Evolutionary conservation across 257 asterid genomes (phyloP), one percentile per base, ranked within the genome.

Genomic region (Gentiana macrophylla): DNA sequence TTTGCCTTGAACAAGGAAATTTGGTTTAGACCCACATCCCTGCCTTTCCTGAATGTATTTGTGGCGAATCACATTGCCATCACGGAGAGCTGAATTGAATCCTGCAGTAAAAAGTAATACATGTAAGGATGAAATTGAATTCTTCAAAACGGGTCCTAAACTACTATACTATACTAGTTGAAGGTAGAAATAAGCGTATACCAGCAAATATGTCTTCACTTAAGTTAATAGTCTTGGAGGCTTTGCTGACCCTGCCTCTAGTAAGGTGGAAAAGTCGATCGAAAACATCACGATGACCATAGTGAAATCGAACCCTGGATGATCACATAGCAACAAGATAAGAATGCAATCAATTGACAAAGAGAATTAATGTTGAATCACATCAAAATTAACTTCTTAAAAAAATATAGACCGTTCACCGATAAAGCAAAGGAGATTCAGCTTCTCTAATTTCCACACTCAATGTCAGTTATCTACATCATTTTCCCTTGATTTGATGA

Each of bases 151-250:
- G n/a, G 47, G 10, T 15, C 24, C 24, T 15, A 15, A 1, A 5
- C 46, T 41, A 5, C 6, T 5, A 5, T 41, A 41, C 46, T 41
- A n/a, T n/a, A 50, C 53, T n/a, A n/a, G n/a, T n/a, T n/a, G n/a
- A n/a, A n/a, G n/a, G n/a, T n/a, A n/a, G n/a, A 41, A 41, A 58
- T 34, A 9, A 45, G 47, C 55, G 50, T 76, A 44, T 79, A 88
- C 97, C 99, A 51, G 99, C 99, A 79, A 92, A 92, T 71, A 92
- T 88, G 68, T 88, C 97, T 72, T 92, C 99, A 67, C 95, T 85
- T 58, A 92, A 77, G 68, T 92, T 92, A 77, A 88, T 88, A 70
- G 83, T 72, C 76, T 80, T 92, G 60, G 99, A 92, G 51, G 97
- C 95, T 69, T 88, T 92, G 78, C 97, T 92, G 50, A 92, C 81